Percentiles rank a stretch among this genome's conserved stretches.
phyloP scores from a whole-genome alignment of 768 basidiomycete species.

The Panus rudis region DNA sequence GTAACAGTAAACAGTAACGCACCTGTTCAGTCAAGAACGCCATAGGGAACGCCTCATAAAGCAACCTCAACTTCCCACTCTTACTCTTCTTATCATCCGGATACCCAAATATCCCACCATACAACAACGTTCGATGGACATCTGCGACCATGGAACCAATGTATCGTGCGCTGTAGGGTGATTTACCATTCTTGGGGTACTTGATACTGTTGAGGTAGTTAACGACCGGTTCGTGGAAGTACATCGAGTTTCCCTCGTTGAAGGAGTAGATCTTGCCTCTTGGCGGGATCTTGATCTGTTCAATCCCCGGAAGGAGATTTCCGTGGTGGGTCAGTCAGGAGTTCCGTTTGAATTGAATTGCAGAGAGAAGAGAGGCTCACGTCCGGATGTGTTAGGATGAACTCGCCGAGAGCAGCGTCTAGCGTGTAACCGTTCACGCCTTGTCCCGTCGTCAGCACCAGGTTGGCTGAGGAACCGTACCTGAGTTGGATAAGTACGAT shows the following conservation, averaged over 20 bases:
- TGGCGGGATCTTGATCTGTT: constrained; percentile 82
- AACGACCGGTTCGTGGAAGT: constrained; percentile 78
- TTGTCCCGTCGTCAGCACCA: constrained; percentile 89
- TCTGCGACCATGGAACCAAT: constrained; percentile 99
- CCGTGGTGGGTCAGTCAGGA: constrained; percentile 1
- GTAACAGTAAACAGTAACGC: constrained; percentile 13
- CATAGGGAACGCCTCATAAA: constrained; percentile 99
- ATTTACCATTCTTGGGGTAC: constrained; percentile 68
- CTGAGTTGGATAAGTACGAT: constrained; percentile 25
- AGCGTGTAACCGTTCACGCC: constrained; percentile 99
- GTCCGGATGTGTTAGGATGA: constrained; percentile 96
- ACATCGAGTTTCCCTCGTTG: constrained; percentile 97
- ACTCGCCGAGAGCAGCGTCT: constrained; percentile 92
- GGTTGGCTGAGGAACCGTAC: constrained; percentile 94
- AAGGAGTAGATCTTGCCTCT: constrained; percentile 99
- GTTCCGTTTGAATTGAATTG: neutral
- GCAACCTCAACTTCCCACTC: constrained; percentile 85
- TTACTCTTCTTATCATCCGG: constrained; percentile 98
- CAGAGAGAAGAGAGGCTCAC: constrained; percentile 35
- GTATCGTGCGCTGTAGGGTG: constrained; percentile 86
- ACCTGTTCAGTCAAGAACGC: constrained; percentile 92
- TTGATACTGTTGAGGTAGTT: constrained; percentile 90
- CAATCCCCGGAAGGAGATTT: constrained; percentile 2
- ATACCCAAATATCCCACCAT: constrained; percentile 98
- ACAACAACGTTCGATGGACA: constrained; percentile 91